These are phyloP conservation scores for Chlamydomonas asymmetrica DNA, from an alignment of 139 green algal species.

Conservation along the genomic window DNA sequence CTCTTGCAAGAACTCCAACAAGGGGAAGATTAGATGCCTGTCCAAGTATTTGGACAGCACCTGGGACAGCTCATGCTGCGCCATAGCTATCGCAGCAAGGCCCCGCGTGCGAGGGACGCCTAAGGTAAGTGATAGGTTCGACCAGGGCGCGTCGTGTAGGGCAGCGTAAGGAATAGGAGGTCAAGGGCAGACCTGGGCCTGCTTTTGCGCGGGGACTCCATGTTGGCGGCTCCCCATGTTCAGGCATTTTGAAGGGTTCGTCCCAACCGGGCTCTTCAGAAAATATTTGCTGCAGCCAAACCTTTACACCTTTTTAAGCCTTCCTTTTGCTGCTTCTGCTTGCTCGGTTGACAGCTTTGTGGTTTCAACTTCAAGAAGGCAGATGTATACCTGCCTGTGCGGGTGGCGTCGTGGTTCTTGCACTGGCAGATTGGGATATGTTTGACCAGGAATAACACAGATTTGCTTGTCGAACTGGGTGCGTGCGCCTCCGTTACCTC, in stretches of 20 bases:
- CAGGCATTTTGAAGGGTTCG: too few species aligned
- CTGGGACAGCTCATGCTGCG: conserved; percentile 67
- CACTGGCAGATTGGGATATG: not conserved
- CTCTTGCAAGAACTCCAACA: conserved; percentile 88
- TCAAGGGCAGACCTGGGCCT: not conserved
- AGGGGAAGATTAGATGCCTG: conserved; percentile 92
- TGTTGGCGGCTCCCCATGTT: too few species aligned
- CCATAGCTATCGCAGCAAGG: conserved; percentile 21
- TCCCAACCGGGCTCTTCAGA: too few species aligned
- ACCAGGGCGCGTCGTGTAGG: conserved; percentile 12
- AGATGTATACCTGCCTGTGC: not conserved
- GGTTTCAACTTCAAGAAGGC: too few species aligned
- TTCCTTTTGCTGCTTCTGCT: too few species aligned
- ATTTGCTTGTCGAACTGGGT: not conserved
- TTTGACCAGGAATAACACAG: not conserved
- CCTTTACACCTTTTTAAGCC: too few species aligned
- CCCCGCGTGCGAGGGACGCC: conserved; percentile 10
- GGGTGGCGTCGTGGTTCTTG: not conserved
- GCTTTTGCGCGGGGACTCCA: too few species aligned
- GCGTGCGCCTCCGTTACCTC: not conserved
- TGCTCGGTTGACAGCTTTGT: too few species aligned
- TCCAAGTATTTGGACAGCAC: conserved; percentile 81
- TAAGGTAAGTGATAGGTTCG: conserved; percentile 19
- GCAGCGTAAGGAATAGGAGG: not conserved
- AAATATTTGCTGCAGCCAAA: too few species aligned